phyloP scores from a whole-genome alignment of 495 filamentous ascomycete genomes.

The Stereocaulon alpinum region DNA sequence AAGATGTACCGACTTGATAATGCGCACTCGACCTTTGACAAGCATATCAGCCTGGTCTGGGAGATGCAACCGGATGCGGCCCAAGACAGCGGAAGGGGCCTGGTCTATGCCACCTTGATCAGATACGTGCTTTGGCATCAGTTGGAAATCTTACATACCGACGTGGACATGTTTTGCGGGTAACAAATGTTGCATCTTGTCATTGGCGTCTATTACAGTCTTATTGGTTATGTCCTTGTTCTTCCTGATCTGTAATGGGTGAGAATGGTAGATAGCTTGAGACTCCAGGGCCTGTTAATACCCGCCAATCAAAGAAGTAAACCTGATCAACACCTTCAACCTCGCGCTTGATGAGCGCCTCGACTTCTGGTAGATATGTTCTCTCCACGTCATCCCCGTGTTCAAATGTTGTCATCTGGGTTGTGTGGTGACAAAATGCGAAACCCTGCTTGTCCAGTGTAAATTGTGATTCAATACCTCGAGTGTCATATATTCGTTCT shows the following conservation, averaged over 20 bases:
- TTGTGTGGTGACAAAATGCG: too few species aligned
- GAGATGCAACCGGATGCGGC: slow-evolving; percentile 7
- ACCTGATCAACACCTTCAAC: slow-evolving; percentile 23
- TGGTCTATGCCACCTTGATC: slow-evolving; percentile 9
- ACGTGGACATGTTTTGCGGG: slow-evolving; percentile 21
- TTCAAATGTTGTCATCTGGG: too few species aligned
- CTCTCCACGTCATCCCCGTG: too few species aligned
- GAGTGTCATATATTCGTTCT: too few species aligned
- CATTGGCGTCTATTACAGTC: slow-evolving; percentile 15
- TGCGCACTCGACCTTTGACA: background rate
- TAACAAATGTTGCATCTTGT: slow-evolving; percentile 12
- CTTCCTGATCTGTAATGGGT: slow-evolving; percentile 6
- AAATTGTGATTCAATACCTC: too few species aligned
- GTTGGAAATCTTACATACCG: slow-evolving; percentile 19
- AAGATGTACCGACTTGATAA: background rate
- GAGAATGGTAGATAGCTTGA: background rate
- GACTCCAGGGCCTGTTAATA: slow-evolving; percentile 3
- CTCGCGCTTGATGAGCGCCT: too few species aligned
- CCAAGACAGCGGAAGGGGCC: slow-evolving; percentile 16
- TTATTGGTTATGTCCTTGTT: slow-evolving; percentile 14
- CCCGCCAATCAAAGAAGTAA: slow-evolving; percentile 28
- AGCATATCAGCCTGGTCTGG: background rate
- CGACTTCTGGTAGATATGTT: too few species aligned
- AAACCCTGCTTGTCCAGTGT: too few species aligned
- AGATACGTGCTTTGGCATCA: background rate